Evolutionary conservation across 1,284 basidiomycete genomes (phyloP).

Genomic region (Puccinia triticina): DNA sequence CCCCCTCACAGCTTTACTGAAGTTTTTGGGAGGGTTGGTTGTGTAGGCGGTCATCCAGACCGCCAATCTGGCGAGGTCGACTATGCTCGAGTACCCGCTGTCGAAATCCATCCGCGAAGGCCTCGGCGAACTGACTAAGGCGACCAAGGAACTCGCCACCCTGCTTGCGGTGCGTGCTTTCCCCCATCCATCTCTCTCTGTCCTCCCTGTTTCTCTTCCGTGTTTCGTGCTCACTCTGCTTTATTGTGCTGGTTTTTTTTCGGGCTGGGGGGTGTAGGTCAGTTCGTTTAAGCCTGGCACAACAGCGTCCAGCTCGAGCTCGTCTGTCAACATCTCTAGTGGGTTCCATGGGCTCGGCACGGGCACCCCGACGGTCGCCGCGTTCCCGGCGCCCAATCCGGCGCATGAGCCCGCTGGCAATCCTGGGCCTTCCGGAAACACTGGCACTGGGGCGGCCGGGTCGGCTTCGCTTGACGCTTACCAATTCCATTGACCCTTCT

Average conservation of each 20-base stretch:
- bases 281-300: slow-evolving; percentile 34
- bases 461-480: background rate
- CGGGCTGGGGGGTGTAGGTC: slow-evolving; percentile 26
- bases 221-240: background rate
- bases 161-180: slow-evolving; percentile 60
- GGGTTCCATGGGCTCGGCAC: no score
- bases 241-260: background rate
- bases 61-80: slow-evolving; percentile 61
- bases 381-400: background rate
- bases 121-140: slow-evolving; percentile 61
- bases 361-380: background rate
- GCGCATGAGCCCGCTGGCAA: background rate
- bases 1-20: no score
- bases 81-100: slow-evolving; percentile 60
- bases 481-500: background rate
- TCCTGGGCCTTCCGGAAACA: background rate
- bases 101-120: slow-evolving; percentile 57
- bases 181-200: no score
- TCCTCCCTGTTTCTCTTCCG: background rate
- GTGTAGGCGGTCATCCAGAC: slow-evolving; percentile 62
- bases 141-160: slow-evolving; percentile 63
- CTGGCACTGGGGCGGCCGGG: background rate
- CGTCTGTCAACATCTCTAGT: no score
- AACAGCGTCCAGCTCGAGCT: no score
- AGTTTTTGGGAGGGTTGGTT: slow-evolving; percentile 2